Conservation (phyloP, 768 basidiomycete genomes). For the Amanita subjunquillea region DNA sequence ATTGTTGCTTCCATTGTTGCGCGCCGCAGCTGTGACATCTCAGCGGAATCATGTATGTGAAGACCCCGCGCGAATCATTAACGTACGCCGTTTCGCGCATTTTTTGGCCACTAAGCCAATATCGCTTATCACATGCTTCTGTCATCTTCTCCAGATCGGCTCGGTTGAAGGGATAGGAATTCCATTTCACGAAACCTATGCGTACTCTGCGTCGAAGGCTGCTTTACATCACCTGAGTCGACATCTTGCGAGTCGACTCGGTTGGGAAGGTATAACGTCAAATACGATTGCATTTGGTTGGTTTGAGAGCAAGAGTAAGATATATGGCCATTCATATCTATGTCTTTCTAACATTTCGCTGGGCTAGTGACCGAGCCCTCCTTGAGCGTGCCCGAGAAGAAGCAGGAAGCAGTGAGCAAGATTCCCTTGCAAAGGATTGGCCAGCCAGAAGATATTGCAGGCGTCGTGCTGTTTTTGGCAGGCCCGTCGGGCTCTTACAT, state of each 20-base stretch:
- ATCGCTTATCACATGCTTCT: background rate
- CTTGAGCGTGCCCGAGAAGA: conserved; percentile 32
- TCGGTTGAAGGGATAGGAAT: conserved; percentile 48
- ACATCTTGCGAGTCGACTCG: conserved; percentile 46
- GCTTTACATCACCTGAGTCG: conserved; percentile 49
- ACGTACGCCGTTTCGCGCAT: conserved; percentile 21
- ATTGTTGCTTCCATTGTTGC: conserved; percentile 45
- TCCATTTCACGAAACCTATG: conserved; percentile 51
- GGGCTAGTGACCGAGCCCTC: conserved; percentile 43
- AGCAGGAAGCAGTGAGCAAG: conserved; percentile 22
- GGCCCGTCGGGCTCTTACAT: conserved; percentile 52
- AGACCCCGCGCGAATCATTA: conserved; percentile 51
- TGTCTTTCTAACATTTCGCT: background rate
- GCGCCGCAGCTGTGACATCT: conserved; percentile 27
- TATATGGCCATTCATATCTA: background rate
- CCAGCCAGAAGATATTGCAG: conserved; percentile 53
- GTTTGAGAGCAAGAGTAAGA: conserved; percentile 32
- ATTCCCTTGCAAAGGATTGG: conserved; percentile 48
- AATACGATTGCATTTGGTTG: conserved; percentile 55
- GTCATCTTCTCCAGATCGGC: conserved; percentile 34
- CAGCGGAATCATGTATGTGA: conserved; percentile 24
- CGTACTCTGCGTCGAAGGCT: conserved; percentile 58
- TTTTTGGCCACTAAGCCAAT: background rate
- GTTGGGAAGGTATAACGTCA: conserved; percentile 44
- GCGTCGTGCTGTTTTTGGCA: conserved; percentile 50